Percentiles rank a stretch among this genome's conserved stretches.
Evolutionary conservation across 2,329 filamentous ascomycete species (phyloP).

Genomic region (Xylaria digitata): DNA sequence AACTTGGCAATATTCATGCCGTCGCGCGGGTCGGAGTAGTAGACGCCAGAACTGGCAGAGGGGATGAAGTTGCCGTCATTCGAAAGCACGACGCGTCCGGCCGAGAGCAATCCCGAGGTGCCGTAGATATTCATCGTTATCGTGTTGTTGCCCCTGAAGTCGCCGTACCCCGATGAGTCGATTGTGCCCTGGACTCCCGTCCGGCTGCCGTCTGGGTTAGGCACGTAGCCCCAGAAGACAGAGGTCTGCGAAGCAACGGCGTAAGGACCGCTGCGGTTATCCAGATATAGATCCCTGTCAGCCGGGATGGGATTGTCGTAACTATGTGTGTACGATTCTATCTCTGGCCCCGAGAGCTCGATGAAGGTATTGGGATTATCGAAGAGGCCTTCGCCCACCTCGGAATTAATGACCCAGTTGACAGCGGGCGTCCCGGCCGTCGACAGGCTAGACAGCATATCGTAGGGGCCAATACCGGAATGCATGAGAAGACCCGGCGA

Average conservation of each 20-base stretch:
- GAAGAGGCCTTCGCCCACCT: constrained; percentile 63
- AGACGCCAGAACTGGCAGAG: constrained; percentile 55
- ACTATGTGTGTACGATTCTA: constrained; percentile 61
- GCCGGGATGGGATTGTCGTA: constrained; percentile 57
- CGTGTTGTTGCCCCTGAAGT: constrained; percentile 56
- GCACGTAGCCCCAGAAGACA: constrained; percentile 63
- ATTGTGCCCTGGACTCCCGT: constrained; percentile 65
- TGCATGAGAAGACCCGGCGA: constrained; percentile 53
- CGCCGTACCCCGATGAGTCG: constrained; percentile 58
- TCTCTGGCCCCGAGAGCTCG: constrained; percentile 55
- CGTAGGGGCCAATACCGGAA: constrained; percentile 53
- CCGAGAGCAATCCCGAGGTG: constrained; percentile 64
- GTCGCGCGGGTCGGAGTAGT: constrained; percentile 61
- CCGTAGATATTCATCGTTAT: constrained; percentile 69
- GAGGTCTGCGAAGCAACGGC: constrained; percentile 64
- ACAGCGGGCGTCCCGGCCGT: constrained; percentile 43
- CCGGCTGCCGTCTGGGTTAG: constrained; percentile 55
- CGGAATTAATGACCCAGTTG: constrained; percentile 61
- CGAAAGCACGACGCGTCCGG: constrained; percentile 58
- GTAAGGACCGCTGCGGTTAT: constrained; percentile 62
- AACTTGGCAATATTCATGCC: constrained; percentile 61
- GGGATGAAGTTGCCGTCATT: constrained; percentile 56
- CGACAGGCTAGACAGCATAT: constrained; percentile 40
- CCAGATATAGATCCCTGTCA: constrained; percentile 61
- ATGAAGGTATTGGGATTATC: constrained; percentile 68